Percentiles rank a stretch among this genome's conserved stretches.
phyloP scores from a whole-genome alignment of 345 rosid species.

The Excoecaria agallocha region DNA sequence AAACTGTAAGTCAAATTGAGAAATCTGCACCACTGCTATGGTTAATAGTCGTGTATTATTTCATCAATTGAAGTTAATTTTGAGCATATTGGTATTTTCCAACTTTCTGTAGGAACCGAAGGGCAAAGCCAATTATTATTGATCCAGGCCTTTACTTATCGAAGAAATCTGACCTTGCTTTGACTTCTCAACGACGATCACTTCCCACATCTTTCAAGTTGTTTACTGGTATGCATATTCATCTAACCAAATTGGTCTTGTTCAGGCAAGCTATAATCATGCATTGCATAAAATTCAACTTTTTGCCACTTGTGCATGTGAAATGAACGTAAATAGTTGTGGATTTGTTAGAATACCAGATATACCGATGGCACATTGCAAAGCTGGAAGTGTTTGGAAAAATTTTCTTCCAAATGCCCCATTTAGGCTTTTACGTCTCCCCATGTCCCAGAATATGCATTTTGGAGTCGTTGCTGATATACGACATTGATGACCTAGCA shows the following conservation, averaged over 20 bases:
- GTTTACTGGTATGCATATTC: conserved; percentile 59
- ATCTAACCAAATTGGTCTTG: conserved; percentile 7
- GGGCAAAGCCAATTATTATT: conserved; percentile 81
- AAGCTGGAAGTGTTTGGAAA: background rate
- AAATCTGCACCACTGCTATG: background rate
- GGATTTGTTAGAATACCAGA: background rate
- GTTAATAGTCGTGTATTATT: background rate
- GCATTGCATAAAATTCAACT: background rate
- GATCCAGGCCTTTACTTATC: conserved; percentile 95
- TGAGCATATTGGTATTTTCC: conserved; percentile 1
- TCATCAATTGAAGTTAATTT: background rate
- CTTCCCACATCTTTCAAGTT: conserved; percentile 84
- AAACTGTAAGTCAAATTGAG: conserved; percentile 63
- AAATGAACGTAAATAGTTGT: background rate
- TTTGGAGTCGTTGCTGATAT: background rate
- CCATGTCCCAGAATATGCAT: background rate
- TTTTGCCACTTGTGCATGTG: too few relatives aligned
- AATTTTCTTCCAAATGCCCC: background rate
- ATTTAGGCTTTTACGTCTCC: too few relatives aligned
- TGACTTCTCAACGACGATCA: conserved; percentile 87
- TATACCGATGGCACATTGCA: background rate
- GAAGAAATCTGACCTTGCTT: conserved; percentile 78
- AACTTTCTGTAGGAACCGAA: conserved; percentile 56
- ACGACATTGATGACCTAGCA: background rate
- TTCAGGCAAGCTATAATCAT: background rate